These are phyloP conservation scores for Trichoderma afroharzianum DNA, from an alignment of 2,329 filamentous ascomycete genomes.

Conservation along the genomic window DNA sequence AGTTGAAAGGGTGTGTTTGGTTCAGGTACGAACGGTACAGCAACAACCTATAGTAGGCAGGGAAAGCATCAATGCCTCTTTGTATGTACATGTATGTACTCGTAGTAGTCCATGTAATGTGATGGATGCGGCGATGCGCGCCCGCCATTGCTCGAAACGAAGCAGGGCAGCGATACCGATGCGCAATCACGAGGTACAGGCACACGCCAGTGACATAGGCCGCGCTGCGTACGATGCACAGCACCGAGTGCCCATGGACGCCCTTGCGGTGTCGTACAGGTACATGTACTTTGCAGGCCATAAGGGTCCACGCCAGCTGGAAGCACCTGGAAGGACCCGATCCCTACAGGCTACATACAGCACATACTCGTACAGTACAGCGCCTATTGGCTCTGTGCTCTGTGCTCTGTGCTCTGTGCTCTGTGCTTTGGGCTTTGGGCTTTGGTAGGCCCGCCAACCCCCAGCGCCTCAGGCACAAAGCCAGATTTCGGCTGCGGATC, in stretches of 20 bases:
- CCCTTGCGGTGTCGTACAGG: background rate
- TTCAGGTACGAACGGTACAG: background rate
- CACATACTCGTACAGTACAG: background rate
- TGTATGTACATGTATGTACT: background rate
- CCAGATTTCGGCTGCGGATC: background rate
- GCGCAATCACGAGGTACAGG: background rate
- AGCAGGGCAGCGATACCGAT: background rate
- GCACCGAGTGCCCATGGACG: background rate
- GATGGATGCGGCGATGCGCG: background rate
- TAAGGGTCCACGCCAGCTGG: background rate
- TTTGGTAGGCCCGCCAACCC: background rate
- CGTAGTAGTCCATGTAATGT: background rate
- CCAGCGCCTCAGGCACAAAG: background rate
- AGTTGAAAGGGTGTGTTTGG: background rate
- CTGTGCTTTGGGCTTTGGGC: background rate
- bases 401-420: too few relatives aligned
- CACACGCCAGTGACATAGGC: constrained; percentile 1
- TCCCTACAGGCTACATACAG: background rate
- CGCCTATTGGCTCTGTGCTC: background rate
- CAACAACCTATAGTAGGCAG: too few relatives aligned
- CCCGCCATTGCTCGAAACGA: background rate
- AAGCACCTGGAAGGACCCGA: background rate
- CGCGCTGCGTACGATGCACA: background rate
- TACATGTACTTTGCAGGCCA: background rate
- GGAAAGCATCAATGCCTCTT: background rate